Evolutionary conservation across 2,329 filamentous ascomycete genomes (phyloP).

Genomic region (Leptographium wingfieldii): DNA sequence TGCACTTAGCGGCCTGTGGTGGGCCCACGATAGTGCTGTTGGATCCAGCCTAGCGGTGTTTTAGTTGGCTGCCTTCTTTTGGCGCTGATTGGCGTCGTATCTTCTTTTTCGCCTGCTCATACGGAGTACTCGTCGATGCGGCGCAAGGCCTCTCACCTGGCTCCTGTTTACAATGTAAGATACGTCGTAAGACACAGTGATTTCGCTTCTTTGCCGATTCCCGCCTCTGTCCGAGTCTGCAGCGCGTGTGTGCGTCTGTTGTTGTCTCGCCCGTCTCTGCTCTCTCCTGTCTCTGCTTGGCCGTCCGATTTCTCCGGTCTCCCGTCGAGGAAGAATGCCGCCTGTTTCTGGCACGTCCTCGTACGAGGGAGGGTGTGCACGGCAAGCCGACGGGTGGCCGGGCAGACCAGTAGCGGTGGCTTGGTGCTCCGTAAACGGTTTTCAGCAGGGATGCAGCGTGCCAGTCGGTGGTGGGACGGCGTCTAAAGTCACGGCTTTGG

Average conservation of each 20-base stretch:
- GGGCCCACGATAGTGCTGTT: background rate
- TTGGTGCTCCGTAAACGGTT: background rate
- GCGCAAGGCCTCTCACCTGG: background rate
- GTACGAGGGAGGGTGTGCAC: background rate
- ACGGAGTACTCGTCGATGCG: background rate
- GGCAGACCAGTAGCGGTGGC: background rate
- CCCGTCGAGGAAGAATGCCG: background rate
- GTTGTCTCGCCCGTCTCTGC: background rate
- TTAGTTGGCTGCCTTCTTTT: background rate
- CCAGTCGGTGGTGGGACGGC: background rate
- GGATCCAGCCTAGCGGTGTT: background rate
- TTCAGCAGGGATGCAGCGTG: background rate
- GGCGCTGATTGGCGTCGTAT: background rate
- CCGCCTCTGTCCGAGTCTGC: background rate
- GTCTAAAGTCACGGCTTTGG: background rate
- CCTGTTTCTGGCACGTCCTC: background rate
- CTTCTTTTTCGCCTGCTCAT: background rate
- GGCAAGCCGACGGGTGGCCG: background rate
- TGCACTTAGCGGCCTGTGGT: conserved; percentile 23
- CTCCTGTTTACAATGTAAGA: background rate
- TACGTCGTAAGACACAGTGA: background rate
- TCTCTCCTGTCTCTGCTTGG: background rate
- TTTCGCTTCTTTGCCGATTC: background rate
- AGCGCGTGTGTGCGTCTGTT: background rate
- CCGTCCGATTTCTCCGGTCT: background rate